Base-by-base conservation (phyloP, 208 protist genomes). In the Crithidia brevicula region DNA sequence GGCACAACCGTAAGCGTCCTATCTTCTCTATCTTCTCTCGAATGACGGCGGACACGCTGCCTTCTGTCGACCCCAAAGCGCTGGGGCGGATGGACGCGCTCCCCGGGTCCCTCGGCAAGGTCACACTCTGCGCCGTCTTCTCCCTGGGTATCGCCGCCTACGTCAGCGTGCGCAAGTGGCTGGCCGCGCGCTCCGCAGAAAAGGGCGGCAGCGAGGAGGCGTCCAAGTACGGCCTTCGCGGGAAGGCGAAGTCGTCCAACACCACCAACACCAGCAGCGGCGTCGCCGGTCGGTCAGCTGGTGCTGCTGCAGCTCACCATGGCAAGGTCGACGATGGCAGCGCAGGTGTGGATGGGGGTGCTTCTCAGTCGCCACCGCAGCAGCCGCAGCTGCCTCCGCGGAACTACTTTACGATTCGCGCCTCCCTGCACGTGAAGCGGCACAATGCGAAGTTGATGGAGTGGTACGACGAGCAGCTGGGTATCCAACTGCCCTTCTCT, bases 401-500 rank as follows among this genome's bases (percentile, higher is more conserved):
- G 30, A 84, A 79, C 46, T 95, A 92, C 74, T 92, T 85, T 54
- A 72, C 76, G 4, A 54, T 77, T 11, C 72, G 80, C 23, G 89
- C 89, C n/a, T 74, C 88, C 63, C 63, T 69, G 34, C 89, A 95
- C 60, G 85, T 93, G 25, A 76, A 79, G 42, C 82, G 79, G 34
- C 77, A 90, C 65, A 86, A 68, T 50, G 79, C 82, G 18, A 89
- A 73, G 45, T 28, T 84, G 56, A 68, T 91, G 33, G 87, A 95
- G 70, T 95, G 90, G 90, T 72, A 67, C n/a, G 90, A 95, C 61
- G 83, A 85, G 20, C 65, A 80, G 27, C 70, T 95, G 11, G 90
- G 90, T 2, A 54, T 95, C 27, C 70, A 69, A 43, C 77, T 95
- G 13, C 72, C 79, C 25, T 95, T 92, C 59, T 93, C 87, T 1